Conservation (phyloP, 495 filamentous ascomycete genomes). For the Parathielavia appendiculata region DNA sequence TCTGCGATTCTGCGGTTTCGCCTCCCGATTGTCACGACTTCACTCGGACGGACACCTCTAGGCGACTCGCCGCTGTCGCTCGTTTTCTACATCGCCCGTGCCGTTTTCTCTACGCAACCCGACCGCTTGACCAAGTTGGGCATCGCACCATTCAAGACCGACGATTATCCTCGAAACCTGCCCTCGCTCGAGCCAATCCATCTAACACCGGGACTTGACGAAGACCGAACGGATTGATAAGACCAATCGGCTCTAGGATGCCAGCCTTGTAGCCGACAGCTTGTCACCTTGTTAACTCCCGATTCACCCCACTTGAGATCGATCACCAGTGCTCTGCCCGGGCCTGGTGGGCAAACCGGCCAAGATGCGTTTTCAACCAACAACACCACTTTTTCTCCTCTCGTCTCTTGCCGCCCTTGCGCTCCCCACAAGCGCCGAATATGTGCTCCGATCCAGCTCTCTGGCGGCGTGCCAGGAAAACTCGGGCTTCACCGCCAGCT, state of each 20-base stretch:
- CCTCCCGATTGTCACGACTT: too few relatives aligned
- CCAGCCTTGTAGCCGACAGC: not conserved
- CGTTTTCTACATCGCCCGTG: slow-evolving; percentile 1
- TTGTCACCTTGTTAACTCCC: not conserved
- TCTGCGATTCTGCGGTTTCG: not conserved
- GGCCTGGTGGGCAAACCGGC: slow-evolving; percentile 7
- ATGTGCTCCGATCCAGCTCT: slow-evolving; percentile 64
- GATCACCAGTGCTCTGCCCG: not conserved
- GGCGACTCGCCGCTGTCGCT: slow-evolving; percentile 12
- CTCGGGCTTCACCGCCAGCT: slow-evolving; percentile 73
- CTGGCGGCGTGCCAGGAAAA: slow-evolving; percentile 72
- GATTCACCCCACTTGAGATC: not conserved
- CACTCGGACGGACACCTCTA: not conserved
- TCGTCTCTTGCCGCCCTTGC: slow-evolving; percentile 33
- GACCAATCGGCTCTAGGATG: not conserved
- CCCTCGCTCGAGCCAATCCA: not conserved
- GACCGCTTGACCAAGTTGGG: not conserved
- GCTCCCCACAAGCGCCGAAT: slow-evolving; percentile 28
- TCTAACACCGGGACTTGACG: not conserved
- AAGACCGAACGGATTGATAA: not conserved
- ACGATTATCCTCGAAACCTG: not conserved
- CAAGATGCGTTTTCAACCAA: slow-evolving; percentile 35
- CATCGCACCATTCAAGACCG: not conserved
- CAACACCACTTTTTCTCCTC: slow-evolving; percentile 31
- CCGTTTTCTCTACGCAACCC: slow-evolving; percentile 5